phyloP scores from a whole-genome alignment of 1,284 basidiomycete genomes.

The Chalciporus sp. region DNA sequence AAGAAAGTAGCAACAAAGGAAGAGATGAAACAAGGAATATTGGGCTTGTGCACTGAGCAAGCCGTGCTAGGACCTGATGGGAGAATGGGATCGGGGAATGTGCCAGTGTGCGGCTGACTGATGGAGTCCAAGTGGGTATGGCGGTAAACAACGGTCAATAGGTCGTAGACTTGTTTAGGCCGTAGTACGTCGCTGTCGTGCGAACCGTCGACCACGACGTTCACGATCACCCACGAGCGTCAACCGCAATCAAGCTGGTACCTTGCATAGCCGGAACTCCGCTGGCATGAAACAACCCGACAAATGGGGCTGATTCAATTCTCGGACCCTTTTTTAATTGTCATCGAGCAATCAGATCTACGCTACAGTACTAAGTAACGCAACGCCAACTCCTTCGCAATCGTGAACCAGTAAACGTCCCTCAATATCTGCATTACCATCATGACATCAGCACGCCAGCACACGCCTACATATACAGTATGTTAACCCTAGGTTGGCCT shows the following conservation, averaged over 20 bases:
- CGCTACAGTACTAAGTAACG: no score
- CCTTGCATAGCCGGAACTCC: not conserved
- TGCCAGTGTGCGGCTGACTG: no score
- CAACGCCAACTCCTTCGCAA: no score
- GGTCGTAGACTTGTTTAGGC: not conserved
- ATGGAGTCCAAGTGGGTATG: no score
- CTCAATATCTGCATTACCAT: no score
- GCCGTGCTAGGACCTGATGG: constrained; percentile 14
- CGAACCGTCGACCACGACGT: not conserved
- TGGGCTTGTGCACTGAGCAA: constrained; percentile 27
- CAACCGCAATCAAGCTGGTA: not conserved
- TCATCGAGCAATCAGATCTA: no score
- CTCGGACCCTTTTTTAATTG: not conserved
- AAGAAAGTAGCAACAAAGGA: not conserved
- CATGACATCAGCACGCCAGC: no score
- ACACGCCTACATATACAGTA: no score
- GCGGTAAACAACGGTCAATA: not conserved
- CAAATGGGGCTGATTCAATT: not conserved
- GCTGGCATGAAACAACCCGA: not conserved
- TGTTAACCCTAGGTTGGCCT: no score
- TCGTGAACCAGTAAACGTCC: no score
- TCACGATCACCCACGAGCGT: not conserved
- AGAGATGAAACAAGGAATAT: constrained; percentile 5
- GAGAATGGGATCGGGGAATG: no score
- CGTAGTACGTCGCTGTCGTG: not conserved